phyloP scores from a whole-genome alignment of 225 moss, liverwort and hornwort species.

The Rhytidiadelphus loreus region DNA sequence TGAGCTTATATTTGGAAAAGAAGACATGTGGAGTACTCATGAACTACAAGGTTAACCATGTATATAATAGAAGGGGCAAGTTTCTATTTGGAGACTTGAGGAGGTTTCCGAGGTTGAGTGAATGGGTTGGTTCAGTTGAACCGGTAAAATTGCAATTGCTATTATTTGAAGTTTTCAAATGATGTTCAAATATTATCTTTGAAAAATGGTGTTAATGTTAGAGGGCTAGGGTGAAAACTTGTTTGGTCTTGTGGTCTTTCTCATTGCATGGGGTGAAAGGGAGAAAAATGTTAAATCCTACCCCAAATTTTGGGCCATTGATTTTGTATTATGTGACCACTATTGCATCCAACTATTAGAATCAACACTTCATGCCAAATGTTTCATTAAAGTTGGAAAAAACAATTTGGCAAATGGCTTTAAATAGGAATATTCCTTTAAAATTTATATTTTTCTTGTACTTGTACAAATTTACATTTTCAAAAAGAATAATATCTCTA shows the following conservation, averaged over 20 bases:
- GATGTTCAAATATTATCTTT: background rate
- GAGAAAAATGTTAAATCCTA: background rate
- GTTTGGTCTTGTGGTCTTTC: background rate
- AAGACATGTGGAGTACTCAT: background rate
- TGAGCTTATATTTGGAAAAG: background rate
- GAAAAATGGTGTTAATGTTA: rapidly evolving
- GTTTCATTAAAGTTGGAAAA: background rate
- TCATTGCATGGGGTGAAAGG: rapidly evolving
- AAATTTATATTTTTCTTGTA: background rate
- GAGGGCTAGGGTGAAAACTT: background rate
- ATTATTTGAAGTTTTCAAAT: background rate
- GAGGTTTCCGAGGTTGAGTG: rapidly evolving
- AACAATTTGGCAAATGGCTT: rapidly evolving
- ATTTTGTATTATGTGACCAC: background rate
- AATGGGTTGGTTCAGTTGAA: rapidly evolving
- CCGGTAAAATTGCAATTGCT: background rate
- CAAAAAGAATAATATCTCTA: rapidly evolving
- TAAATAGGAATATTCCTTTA: background rate
- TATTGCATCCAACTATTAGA: background rate
- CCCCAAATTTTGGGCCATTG: rapidly evolving
- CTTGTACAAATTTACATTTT: background rate
- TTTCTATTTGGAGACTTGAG: too few species aligned
- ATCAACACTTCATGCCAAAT: background rate
- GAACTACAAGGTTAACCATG: background rate
- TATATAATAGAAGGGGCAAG: too few species aligned